These are phyloP conservation scores for Antitrichia curtipendula DNA, from an alignment of 225 moss, liverwort and hornwort species.

Conservation along the genomic window DNA sequence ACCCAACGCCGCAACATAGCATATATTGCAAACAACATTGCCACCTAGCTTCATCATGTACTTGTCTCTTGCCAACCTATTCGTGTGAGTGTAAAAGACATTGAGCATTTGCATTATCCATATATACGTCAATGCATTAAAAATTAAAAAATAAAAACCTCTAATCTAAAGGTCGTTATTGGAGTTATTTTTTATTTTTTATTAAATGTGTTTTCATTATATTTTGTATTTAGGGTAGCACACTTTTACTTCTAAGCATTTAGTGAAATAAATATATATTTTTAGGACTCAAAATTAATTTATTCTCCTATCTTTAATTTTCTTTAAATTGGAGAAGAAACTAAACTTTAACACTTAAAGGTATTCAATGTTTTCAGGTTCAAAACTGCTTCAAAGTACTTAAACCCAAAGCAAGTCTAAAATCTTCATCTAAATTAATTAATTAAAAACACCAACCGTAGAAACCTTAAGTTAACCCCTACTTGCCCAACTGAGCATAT, in stretches of 20 bases:
- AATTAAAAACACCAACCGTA: too few species aligned
- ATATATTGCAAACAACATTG: background rate
- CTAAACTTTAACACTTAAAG: too few species aligned
- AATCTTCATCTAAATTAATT: too few species aligned
- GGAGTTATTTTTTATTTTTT: background rate
- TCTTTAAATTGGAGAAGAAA: accelerated
- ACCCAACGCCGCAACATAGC: accelerated
- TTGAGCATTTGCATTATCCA: background rate
- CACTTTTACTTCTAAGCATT: accelerated
- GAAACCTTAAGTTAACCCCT: too few species aligned
- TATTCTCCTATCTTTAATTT: background rate
- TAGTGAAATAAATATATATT: background rate
- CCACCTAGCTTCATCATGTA: background rate
- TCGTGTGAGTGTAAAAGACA: background rate
- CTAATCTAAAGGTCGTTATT: background rate
- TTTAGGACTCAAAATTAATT: too few species aligned
- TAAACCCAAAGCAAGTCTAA: too few species aligned
- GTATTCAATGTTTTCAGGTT: too few species aligned
- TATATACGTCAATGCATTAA: background rate
- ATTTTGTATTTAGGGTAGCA: accelerated
- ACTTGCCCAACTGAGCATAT: too few species aligned
- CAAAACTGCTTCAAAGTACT: too few species aligned
- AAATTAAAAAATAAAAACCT: too few species aligned
- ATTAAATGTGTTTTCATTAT: background rate
- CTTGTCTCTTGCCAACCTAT: accelerated